Conservation (phyloP, 2,329 filamentous ascomycete species). For the Cytospora piceicola region DNA sequence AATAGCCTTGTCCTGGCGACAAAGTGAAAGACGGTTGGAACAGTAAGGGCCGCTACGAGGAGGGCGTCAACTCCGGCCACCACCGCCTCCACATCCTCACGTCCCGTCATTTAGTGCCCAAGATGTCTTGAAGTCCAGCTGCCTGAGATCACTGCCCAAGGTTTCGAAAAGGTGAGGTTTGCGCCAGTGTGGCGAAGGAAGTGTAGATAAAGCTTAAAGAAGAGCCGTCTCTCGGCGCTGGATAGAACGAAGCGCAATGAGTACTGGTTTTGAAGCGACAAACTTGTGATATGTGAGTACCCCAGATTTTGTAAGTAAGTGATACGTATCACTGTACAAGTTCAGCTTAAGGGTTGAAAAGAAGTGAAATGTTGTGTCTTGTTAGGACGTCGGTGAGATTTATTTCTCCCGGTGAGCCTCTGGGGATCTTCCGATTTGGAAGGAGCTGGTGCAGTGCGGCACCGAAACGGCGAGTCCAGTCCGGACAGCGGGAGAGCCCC, state of each 20-base stretch:
- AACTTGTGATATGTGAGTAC: neutral
- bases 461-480: constrained; percentile 8
- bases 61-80: constrained; percentile 25
- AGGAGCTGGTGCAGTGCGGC: constrained; percentile 12
- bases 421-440: constrained; percentile 5
- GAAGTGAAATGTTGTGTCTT: neutral
- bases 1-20: constrained; percentile 22
- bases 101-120: constrained; percentile 21
- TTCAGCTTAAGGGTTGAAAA: neutral
- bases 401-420: constrained; percentile 5
- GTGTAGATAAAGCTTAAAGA: neutral
- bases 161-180: neutral
- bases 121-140: neutral
- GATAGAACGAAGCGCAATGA: neutral
- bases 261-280: neutral
- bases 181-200: neutral
- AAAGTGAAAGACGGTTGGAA: constrained; percentile 32
- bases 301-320: too few relatives aligned
- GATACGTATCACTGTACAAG: too few relatives aligned
- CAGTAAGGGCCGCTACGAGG: constrained; percentile 29
- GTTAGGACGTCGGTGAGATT: constrained; percentile 9
- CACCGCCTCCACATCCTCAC: constrained; percentile 21
- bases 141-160: neutral
- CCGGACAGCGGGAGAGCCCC: too few relatives aligned
- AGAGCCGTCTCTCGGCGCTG: neutral